Percentiles rank a stretch among this genome's conserved stretches.
phyloP scores from a whole-genome alignment of 2,329 filamentous ascomycete genomes.

The Chlorencoelia australis region DNA sequence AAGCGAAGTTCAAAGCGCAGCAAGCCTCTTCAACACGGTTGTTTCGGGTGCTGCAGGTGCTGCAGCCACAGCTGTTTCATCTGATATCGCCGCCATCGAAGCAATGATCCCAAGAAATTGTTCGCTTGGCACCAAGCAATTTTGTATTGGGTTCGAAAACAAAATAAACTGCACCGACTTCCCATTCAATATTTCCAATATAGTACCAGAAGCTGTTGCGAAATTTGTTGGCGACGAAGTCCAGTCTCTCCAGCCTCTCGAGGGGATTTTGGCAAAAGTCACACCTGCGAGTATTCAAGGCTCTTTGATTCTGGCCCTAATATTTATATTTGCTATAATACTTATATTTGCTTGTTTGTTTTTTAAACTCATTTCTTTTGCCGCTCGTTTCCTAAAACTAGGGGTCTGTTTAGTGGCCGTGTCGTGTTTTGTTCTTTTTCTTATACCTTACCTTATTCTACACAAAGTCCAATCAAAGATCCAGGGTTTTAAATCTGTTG shows the following conservation, averaged over 20 bases:
- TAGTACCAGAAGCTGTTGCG: constrained; percentile 7
- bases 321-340: constrained; percentile 3
- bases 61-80: not conserved
- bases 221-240: constrained; percentile 3
- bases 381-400: constrained; percentile 1
- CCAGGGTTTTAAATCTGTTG: constrained; percentile 4
- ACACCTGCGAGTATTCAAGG: constrained; percentile 4
- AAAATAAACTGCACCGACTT: constrained; percentile 6
- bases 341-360: constrained; percentile 4
- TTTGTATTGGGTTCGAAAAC: constrained; percentile 4
- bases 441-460: constrained; percentile 5
- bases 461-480: constrained; percentile 8
- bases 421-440: constrained; percentile 5
- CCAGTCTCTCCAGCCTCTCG: constrained; percentile 6
- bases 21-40: constrained; percentile 5
- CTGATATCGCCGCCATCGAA: constrained; percentile 2
- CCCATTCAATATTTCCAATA: constrained; percentile 8
- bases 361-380: constrained; percentile 4
- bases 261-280: constrained; percentile 8
- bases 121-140: constrained; percentile 6
- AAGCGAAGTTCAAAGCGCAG: constrained; percentile 7
- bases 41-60: constrained; percentile 4
- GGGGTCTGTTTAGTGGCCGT: constrained; percentile 5
- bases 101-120: constrained; percentile 8
- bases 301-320: constrained; percentile 4